These are phyloP conservation scores for Amylostereum areolatum DNA, from an alignment of 1,284 basidiomycete species.

Conservation along the genomic window DNA sequence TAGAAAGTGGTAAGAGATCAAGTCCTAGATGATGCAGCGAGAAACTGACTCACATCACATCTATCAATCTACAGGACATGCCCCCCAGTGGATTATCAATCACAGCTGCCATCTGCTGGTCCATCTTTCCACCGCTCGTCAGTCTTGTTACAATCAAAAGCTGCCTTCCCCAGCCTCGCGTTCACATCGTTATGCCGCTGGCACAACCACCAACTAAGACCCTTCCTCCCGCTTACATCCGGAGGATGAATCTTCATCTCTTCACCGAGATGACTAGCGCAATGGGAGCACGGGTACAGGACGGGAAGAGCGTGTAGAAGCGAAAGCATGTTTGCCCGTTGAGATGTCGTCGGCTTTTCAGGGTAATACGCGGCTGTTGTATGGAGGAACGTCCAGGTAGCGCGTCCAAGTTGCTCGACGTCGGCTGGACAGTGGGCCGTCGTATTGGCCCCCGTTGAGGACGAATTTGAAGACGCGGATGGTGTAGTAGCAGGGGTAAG, in stretches of 20 bases:
- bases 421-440: constrained; percentile 82
- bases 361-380: constrained; percentile 93
- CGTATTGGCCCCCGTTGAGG: constrained; percentile 23
- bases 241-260: constrained; percentile 65
- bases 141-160: constrained; percentile 74
- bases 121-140: constrained; percentile 91
- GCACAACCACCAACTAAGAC: constrained; percentile 83
- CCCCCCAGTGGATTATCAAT: no score
- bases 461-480: constrained; percentile 8
- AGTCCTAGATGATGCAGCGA: no score
- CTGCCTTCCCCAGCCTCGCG: constrained; percentile 73
- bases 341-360: constrained; percentile 59
- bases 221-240: constrained; percentile 63
- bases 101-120: constrained; percentile 80
- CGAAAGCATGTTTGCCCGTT: constrained; percentile 76
- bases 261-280: constrained; percentile 74
- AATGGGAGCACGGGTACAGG: constrained; percentile 84
- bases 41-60: no score
- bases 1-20: no score
- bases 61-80: no score
- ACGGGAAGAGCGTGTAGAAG: constrained; percentile 73
- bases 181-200: constrained; percentile 91
- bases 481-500: constrained; percentile 28
- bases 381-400: constrained; percentile 96
- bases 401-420: constrained; percentile 78